Evolutionary conservation across 148 eudicot species (phyloP), one percentile per base, ranked within the genome.

Genomic region (Selenicereus undatus): DNA sequence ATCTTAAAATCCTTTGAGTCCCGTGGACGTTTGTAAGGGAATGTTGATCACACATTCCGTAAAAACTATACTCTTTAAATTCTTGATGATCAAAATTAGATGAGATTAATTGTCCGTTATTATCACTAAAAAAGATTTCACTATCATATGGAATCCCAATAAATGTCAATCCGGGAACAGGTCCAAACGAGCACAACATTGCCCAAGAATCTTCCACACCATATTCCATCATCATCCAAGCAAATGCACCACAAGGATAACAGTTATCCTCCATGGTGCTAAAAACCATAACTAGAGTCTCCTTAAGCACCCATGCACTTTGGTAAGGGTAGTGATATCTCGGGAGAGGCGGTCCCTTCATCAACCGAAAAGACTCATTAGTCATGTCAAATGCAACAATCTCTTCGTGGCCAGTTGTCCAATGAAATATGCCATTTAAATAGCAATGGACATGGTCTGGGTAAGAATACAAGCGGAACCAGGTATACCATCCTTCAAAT

Each of bases 181-280:
- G 74, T 8, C n/a, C 54, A 78, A 78, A 11, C 2, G 73, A 66
- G 5, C 16, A 32, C 3, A 66, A 17, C 74, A 66, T 66, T 42
- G n/a, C 24, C 74, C 62, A 68, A 39, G 79, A 77, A 60, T 62
- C 71, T 21, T 77, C 71, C 21, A 77, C 18, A 62, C 72, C 79
- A 39, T 77, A 77, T 24, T 60, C 54, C 51, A 30, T 77, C 79
- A 77, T 77, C 20, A 62, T 39, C 71, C 79, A 77, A 10, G 62
- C 48, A 45, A 60, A n/a, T 22, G 39, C 22, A 11, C 24, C 50
- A 50, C 18, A 52, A 52, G 58, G 30, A 29, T 27, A 4, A 27
- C 18, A 17, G 58, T 24, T 68, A 5, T 13, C 17, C 16, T 54
- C n/a, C 78, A 11, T 3, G 4, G 21, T 35, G 48, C 21, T 36